Evolutionary conservation across 2,329 filamentous ascomycete genomes (phyloP).

Genomic region (Colletotrichum spinosum): DNA sequence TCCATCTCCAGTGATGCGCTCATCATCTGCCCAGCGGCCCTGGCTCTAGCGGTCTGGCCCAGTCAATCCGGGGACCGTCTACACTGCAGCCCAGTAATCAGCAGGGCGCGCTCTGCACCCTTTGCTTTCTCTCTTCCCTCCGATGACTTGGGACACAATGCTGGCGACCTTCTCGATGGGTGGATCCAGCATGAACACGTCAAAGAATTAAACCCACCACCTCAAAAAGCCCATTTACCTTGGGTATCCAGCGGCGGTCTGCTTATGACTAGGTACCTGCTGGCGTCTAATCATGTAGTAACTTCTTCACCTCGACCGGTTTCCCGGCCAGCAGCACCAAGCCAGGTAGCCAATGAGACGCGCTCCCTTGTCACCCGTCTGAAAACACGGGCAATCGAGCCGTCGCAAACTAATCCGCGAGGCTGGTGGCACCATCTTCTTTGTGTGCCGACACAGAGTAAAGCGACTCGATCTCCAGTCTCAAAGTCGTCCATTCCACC

Average conservation of each 20-base stretch:
- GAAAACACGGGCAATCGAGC: background rate
- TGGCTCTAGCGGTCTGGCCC: background rate
- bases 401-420: background rate
- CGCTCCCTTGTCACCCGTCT: background rate
- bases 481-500: background rate
- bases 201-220: too few species aligned
- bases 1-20: background rate
- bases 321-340: slow-evolving; percentile 14
- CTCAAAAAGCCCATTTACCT: too few species aligned
- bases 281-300: too few species aligned
- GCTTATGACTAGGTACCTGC: too few species aligned
- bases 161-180: too few species aligned
- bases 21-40: slow-evolving; percentile 1
- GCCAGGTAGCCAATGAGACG: background rate
- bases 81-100: background rate
- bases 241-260: background rate
- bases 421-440: too few species aligned
- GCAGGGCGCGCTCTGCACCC: background rate
- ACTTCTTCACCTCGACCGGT: background rate
- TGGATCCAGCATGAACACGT: too few species aligned
- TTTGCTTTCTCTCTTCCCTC: too few species aligned
- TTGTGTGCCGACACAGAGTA: too few species aligned
- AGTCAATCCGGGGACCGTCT: background rate
- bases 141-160: too few species aligned
- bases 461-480: too few species aligned